Evolutionary conservation across 345 rosid species (phyloP), one percentile per base, ranked within the genome.

Genomic region (Gossypioides kirkii): DNA sequence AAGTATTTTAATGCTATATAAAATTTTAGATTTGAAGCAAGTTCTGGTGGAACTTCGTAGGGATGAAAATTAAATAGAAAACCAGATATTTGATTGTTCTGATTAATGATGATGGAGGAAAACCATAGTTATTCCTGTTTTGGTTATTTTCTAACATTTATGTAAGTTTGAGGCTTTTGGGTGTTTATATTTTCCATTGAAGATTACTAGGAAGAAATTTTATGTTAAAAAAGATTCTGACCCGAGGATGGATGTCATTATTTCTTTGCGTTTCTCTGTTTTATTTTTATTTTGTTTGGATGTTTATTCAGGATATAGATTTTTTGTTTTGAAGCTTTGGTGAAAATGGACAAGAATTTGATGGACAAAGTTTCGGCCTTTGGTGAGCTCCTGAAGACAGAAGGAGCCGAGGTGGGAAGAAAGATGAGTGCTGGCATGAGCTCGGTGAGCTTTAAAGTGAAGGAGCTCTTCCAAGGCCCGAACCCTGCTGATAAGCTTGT

Each of bases 401-500:
- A 97, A 74, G 98, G 99, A 75, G 84, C 92, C 9, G 99, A 96
- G 86, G 88, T 91, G 52, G 84, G 97, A 73, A 80, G 82, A 74
- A 95, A 92, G 80, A 84, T 95, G 85, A 95, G 80, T 59, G 98
- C 87, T 46, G 93, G 99, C 72, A 83, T 95, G 94, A 95, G 84
- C 88, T 93, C 97, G 14, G 87, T 95, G 94, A 91, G 99, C 83
- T 89, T 95, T 83, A 93, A 96, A 85, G 80, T 93, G 80, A 93
- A 84, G 92, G 99, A 96, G 81, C 90, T 96, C 42, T 92, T 93
- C 76, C 98, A 96, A 80, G 96, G 96, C 64, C 87, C 98, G 18
- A 93, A 87, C 77, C 94, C 90, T 52, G 88, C 88, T 25, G 99
- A 96, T 80, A 93, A 93, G 78, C 79, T 96, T 77, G 99, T 93